Evolutionary conservation across 1,284 basidiomycete species (phyloP).

Genomic region (Ganoderma multipileum): DNA sequence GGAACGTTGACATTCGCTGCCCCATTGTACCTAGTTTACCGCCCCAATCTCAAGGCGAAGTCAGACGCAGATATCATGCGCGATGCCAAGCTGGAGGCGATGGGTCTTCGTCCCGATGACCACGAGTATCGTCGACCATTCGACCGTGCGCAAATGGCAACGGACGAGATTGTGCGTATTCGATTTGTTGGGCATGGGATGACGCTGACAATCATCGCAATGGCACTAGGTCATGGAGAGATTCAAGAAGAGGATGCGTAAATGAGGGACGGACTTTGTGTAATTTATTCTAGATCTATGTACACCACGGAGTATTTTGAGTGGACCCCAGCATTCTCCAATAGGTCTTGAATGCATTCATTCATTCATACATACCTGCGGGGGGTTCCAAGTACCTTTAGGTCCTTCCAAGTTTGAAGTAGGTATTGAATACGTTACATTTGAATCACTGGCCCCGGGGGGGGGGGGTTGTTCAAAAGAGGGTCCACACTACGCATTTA

Average conservation of each 20-base stretch:
- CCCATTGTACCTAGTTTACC: conserved; percentile 76
- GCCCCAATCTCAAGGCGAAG: conserved; percentile 77
- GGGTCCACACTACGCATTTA: neutral
- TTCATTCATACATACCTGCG: too few relatives aligned
- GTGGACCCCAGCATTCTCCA: neutral
- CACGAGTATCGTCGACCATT: conserved; percentile 54
- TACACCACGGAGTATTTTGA: neutral
- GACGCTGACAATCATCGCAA: neutral
- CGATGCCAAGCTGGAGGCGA: conserved; percentile 84
- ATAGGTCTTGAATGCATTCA: neutral
- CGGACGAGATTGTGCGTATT: conserved; percentile 82
- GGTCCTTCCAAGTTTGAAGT: too few relatives aligned
- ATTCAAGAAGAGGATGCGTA: conserved; percentile 87
- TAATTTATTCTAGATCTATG: conserved; percentile 11
- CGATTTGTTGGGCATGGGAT: neutral
- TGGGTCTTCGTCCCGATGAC: conserved; percentile 70
- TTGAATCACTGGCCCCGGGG: too few relatives aligned
- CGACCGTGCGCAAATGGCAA: conserved; percentile 81
- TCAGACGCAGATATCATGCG: conserved; percentile 88
- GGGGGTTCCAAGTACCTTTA: too few relatives aligned
- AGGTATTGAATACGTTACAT: too few relatives aligned
- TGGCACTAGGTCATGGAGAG: conserved; percentile 77
- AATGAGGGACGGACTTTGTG: conserved; percentile 42
- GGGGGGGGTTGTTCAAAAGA: too few relatives aligned
- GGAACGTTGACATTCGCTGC: conserved; percentile 3